These are phyloP conservation scores for Aspergillus calidoustus DNA, from an alignment of 2,329 filamentous ascomycete genomes.

Conservation along the genomic window DNA sequence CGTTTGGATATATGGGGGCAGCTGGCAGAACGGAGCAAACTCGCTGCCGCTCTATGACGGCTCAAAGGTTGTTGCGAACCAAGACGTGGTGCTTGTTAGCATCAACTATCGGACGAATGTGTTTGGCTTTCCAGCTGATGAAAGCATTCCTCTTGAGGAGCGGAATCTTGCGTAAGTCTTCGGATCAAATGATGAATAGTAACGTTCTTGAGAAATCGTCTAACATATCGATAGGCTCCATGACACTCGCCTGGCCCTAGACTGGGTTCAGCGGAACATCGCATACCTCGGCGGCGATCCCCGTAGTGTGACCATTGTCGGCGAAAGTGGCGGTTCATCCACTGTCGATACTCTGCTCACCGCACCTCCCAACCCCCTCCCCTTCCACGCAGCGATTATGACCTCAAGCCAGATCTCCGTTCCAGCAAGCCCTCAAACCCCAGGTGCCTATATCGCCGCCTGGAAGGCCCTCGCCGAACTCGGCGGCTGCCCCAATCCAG, in stretches of 20 bases:
- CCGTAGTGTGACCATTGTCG: neutral
- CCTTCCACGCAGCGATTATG: conserved; percentile 3
- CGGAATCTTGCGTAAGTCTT: neutral
- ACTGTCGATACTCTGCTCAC: conserved; percentile 1
- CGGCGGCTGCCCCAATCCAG: neutral
- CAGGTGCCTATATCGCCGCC: neutral
- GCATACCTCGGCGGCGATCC: neutral
- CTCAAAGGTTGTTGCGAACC: neutral
- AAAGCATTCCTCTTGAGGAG: neutral
- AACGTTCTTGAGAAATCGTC: too few species aligned
- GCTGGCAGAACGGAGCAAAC: neutral
- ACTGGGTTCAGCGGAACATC: neutral
- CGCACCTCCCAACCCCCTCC: neutral
- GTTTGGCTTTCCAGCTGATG: conserved; percentile 20
- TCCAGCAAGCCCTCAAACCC: neutral
- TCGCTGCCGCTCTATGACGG: conserved; percentile 5
- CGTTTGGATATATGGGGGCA: conserved; percentile 12
- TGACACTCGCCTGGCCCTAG: neutral
- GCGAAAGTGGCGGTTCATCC: neutral
- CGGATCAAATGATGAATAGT: neutral
- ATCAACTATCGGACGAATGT: conserved; percentile 28
- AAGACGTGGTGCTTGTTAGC: conserved; percentile 11
- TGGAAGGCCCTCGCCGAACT: conserved; percentile 1
- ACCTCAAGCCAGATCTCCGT: conserved; percentile 4
- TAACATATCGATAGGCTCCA: neutral